Evolutionary conservation across 2,329 filamentous ascomycete genomes (phyloP).

Genomic region (Mycosphaerella sp.): DNA sequence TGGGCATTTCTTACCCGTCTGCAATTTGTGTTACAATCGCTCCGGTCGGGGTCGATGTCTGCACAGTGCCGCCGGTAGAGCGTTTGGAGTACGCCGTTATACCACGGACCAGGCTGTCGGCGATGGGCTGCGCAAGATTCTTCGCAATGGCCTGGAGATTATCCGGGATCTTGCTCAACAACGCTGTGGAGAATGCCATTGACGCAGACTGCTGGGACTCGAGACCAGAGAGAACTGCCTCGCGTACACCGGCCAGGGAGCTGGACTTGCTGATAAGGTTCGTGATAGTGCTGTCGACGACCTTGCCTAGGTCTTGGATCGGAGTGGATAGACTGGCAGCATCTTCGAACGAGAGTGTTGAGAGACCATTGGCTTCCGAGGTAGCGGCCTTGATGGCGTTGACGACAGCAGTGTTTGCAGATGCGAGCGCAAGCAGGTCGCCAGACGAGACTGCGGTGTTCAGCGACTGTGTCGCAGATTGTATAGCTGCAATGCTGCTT

Average conservation of each 20-base stretch:
- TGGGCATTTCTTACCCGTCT: background rate
- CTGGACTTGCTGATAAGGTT: constrained; percentile 12
- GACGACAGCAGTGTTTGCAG: constrained; percentile 8
- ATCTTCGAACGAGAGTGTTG: constrained; percentile 10
- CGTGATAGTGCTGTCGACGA: constrained; percentile 8
- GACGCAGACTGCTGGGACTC: constrained; percentile 10
- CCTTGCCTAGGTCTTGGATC: constrained; percentile 10
- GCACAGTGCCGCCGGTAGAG: background rate
- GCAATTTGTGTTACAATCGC: background rate
- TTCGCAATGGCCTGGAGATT: constrained; percentile 6
- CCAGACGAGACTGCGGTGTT: constrained; percentile 8
- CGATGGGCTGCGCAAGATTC: constrained; percentile 11
- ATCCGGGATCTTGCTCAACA: constrained; percentile 12
- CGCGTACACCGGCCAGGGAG: constrained; percentile 7
- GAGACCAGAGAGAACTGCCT: constrained; percentile 12
- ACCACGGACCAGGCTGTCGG: constrained; percentile 9
- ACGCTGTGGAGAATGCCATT: constrained; percentile 10
- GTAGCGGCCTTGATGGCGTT: constrained; percentile 13
- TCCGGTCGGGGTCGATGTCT: constrained; percentile 1
- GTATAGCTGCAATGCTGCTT: constrained; percentile 11
- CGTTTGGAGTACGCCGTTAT: constrained; percentile 8
- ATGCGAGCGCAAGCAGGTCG: constrained; percentile 5
- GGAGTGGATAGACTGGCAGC: constrained; percentile 11
- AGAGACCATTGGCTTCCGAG: constrained; percentile 12
- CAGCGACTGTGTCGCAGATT: constrained; percentile 9